A percentile compares a stretch with the other conserved stretches of the same genome.
Conservation (phyloP, 345 rosid genomes). For the Aquilaria sinensis region DNA sequence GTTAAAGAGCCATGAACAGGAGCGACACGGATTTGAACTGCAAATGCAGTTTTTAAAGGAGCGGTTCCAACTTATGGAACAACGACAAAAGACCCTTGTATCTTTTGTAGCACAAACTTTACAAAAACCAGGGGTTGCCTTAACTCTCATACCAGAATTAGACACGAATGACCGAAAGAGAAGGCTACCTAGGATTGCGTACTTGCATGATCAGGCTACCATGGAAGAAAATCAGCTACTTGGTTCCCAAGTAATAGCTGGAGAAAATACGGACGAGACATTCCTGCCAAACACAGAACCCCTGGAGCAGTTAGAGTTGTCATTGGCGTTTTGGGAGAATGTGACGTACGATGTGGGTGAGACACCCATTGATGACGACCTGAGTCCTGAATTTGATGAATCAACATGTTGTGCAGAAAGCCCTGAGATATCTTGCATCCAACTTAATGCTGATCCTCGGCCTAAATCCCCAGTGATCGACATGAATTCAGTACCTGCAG, state of each 20-base stretch:
- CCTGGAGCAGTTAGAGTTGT: constrained; percentile 51
- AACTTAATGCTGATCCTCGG: constrained; percentile 34
- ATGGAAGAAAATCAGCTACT: constrained; percentile 29
- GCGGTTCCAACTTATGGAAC: constrained; percentile 50
- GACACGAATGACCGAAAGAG: constrained; percentile 53
- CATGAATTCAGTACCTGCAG: constrained; percentile 64
- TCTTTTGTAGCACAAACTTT: constrained; percentile 37
- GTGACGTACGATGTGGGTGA: constrained; percentile 30
- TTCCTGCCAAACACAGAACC: constrained; percentile 40
- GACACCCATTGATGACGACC: constrained; percentile 14
- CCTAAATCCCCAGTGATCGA: constrained; percentile 58
- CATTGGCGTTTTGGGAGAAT: constrained; percentile 59
- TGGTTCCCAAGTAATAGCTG: constrained; percentile 21
- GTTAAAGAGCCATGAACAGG: constrained; percentile 46
- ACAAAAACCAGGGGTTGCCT: constrained; percentile 57
- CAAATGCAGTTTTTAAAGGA: constrained; percentile 54
- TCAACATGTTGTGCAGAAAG: constrained; percentile 63
- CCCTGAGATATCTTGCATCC: constrained; percentile 46
- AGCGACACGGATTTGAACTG: constrained; percentile 39
- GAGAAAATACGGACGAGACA: constrained; percentile 26
- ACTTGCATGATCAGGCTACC: constrained; percentile 25
- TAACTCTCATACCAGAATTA: constrained; percentile 36
- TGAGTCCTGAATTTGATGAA: constrained; percentile 54
- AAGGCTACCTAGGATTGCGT: constrained; percentile 44
- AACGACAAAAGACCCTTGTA: constrained; percentile 43